phyloP scores from a whole-genome alignment of 345 rosid genomes.

The Syzygium aromaticum region DNA sequence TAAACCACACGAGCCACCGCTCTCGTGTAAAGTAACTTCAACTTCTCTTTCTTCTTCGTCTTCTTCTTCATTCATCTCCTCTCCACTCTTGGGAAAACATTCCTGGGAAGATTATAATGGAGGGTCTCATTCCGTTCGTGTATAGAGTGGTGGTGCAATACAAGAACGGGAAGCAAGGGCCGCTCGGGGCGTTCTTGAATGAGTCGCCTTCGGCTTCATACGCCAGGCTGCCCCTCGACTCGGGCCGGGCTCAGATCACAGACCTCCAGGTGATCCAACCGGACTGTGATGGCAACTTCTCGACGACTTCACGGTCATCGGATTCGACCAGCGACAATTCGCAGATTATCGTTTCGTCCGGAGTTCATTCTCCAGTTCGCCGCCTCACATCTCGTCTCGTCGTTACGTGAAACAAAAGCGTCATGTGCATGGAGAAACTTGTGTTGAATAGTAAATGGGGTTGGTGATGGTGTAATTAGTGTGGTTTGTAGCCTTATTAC shows the following conservation, averaged over 20 bases:
- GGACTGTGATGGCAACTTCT: not conserved
- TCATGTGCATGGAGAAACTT: not conserved
- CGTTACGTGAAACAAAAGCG: not conserved
- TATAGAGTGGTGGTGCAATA: not conserved
- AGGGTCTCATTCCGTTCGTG: constrained; percentile 11
- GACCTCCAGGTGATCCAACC: not conserved
- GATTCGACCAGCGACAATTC: not conserved
- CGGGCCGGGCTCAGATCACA: not conserved
- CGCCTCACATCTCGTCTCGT: not conserved
- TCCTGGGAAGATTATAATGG: not conserved
- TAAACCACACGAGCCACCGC: not conserved
- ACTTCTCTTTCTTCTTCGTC: not conserved
- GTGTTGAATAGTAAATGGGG: not conserved
- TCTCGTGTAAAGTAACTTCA: not conserved
- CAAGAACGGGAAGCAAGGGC: constrained; percentile 3
- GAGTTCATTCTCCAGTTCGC: not conserved
- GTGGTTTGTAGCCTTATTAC: not conserved
- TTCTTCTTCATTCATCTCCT: not conserved
- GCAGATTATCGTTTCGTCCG: not conserved
- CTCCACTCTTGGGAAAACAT: not conserved
- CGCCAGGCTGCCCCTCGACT: constrained; percentile 3
- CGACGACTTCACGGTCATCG: not conserved
- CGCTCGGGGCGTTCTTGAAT: not conserved
- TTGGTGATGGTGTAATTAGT: not conserved
- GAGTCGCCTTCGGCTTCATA: constrained; percentile 2